A percentile compares a stretch with the other conserved stretches of the same genome.
These are phyloP conservation scores for Stagonosporopsis rhizophila DNA, from an alignment of 2,329 filamentous ascomycete genomes.

Conservation along the genomic window DNA sequence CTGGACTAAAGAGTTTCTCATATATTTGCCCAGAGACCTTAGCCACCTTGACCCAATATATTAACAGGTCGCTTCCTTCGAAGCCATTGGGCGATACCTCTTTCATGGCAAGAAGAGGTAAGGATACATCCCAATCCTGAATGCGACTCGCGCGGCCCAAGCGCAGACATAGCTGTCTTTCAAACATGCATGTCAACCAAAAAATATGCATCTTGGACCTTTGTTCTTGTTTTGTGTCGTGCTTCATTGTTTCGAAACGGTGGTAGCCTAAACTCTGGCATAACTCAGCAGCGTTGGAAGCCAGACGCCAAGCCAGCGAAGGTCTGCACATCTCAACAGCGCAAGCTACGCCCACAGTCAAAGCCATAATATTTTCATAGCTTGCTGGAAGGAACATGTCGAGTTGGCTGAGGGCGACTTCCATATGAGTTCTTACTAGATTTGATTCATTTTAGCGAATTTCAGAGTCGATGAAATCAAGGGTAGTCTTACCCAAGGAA, in stretches of 20 bases:
- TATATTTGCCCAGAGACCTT: not conserved
- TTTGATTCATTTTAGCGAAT: not conserved
- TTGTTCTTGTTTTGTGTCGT: not conserved
- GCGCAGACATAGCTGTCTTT: not conserved
- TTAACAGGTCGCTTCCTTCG: not conserved
- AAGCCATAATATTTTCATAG: not conserved
- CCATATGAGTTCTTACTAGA: not conserved
- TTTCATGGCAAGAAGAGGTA: not conserved
- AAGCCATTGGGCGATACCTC: not conserved
- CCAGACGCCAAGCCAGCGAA: not conserved
- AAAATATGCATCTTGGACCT: not conserved
- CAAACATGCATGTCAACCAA: not conserved
- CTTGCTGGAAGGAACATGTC: not conserved
- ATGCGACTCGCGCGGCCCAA: not conserved
- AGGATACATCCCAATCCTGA: not conserved
- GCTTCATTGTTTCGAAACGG: not conserved
- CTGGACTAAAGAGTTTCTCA: not conserved
- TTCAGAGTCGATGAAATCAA: not conserved
- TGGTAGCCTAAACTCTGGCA: not conserved
- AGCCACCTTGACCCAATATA: not conserved
- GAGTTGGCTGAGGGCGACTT: not conserved
- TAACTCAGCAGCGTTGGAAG: not conserved
- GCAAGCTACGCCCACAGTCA: not conserved
- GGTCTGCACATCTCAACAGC: not conserved
- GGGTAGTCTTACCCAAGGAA: not conserved